Percentiles rank a stretch among this genome's conserved stretches.
These are phyloP conservation scores for Prillingera fragicola DNA, from an alignment of 1,284 basidiomycete species.

Conservation along the genomic window DNA sequence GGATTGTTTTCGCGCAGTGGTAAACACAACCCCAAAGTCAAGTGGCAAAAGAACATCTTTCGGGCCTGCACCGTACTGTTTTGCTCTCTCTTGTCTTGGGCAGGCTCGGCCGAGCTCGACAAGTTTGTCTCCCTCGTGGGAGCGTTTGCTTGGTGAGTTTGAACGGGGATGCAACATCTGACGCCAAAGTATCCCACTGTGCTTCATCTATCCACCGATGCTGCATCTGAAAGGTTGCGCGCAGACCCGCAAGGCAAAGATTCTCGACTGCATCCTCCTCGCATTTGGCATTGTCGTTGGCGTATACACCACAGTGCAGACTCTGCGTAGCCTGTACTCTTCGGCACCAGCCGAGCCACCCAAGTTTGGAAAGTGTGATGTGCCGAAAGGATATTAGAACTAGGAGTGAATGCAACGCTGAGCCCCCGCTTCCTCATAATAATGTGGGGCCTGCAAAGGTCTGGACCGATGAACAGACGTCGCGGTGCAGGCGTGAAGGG, in stretches of 20 bases:
- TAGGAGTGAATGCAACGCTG: neutral
- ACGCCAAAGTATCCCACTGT: conserved; percentile 71
- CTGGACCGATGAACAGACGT: neutral
- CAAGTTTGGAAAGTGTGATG: conserved; percentile 40
- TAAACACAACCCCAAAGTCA: conserved; percentile 56
- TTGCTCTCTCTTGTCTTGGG: conserved; percentile 72
- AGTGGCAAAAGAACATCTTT: conserved; percentile 88
- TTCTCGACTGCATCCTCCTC: conserved; percentile 70
- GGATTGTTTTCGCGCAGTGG: conserved; percentile 80
- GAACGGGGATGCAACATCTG: neutral
- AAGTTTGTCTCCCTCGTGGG: conserved; percentile 95
- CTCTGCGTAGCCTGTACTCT: conserved; percentile 38
- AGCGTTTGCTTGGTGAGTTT: conserved; percentile 81
- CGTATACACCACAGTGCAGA: conserved; percentile 61
- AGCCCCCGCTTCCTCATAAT: neutral
- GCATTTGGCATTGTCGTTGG: conserved; percentile 78
- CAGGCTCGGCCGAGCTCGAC: conserved; percentile 84
- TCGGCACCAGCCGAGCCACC: conserved; percentile 22
- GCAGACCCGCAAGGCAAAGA: conserved; percentile 62
- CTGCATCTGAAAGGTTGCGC: conserved; percentile 87
- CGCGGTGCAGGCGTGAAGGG: neutral
- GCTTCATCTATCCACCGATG: conserved; percentile 91
- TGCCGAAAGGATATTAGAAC: conserved; percentile 12
- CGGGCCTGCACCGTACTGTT: conserved; percentile 68
- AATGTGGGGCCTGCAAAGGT: neutral